A percentile compares a stretch with the other conserved stretches of the same genome.
Conservation (phyloP, 768 basidiomycete species). For the Macrocybe gigantea region DNA sequence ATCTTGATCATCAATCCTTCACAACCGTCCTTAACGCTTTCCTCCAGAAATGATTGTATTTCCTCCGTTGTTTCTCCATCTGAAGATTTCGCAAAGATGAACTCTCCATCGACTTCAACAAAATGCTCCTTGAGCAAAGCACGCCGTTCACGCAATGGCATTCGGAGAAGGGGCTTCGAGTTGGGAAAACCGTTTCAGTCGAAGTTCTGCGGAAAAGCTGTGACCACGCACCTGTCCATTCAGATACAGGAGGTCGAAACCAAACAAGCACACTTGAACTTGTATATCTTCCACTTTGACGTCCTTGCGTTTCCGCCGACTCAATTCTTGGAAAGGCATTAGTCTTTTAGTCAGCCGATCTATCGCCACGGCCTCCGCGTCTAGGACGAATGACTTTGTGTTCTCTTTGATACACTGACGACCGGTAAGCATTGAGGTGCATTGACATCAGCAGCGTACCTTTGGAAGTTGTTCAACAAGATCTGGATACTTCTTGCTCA, state of each 20-base stretch:
- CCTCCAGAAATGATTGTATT: conserved; percentile 91
- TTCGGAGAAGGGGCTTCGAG: conserved; percentile 73
- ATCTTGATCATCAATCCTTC: conserved; percentile 99
- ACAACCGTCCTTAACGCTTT: conserved; percentile 96
- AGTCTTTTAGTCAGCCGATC: conserved; percentile 79
- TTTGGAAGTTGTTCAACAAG: conserved; percentile 89
- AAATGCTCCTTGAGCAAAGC: conserved; percentile 77
- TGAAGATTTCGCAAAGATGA: conserved; percentile 87
- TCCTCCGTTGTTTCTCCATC: conserved; percentile 89
- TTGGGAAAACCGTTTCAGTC: background rate
- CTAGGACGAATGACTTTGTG: conserved; percentile 88
- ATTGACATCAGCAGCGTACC: conserved; percentile 33
- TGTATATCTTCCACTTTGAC: conserved; percentile 97
- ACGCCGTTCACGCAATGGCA: conserved; percentile 69
- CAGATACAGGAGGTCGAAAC: conserved; percentile 92
- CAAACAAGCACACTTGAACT: conserved; percentile 93
- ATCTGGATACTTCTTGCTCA: conserved; percentile 99
- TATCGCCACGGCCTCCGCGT: conserved; percentile 95
- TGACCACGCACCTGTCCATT: conserved; percentile 81
- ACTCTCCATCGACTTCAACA: conserved; percentile 78
- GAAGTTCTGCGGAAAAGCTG: background rate
- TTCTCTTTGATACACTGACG: conserved; percentile 76
- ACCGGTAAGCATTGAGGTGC: conserved; percentile 1
- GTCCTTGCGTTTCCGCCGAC: conserved; percentile 92
- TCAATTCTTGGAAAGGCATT: conserved; percentile 98